Conservation (phyloP, 2,329 filamentous ascomycete genomes). For the Epichloe amarillans region DNA sequence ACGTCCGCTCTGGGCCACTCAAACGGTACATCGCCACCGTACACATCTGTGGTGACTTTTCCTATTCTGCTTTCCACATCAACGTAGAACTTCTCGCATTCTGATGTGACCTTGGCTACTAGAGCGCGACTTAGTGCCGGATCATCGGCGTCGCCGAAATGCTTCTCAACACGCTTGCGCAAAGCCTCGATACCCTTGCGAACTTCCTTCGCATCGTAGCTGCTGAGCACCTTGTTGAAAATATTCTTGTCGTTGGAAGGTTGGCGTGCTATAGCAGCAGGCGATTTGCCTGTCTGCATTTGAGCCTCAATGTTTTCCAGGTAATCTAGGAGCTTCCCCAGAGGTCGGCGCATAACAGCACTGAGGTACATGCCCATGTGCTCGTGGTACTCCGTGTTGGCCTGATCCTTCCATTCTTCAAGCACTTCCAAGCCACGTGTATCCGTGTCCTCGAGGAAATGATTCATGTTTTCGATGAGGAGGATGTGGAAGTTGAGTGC, state of each 20-base stretch:
- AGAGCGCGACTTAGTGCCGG: conserved; percentile 47
- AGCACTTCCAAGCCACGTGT: conserved; percentile 60
- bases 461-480: conserved; percentile 97
- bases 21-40: conserved; percentile 49
- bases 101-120: conserved; percentile 42
- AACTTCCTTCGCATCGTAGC: conserved; percentile 73
- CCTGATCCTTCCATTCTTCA: conserved; percentile 69
- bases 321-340: conserved; percentile 85
- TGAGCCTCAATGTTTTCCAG: conserved; percentile 77
- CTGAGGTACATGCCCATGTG: conserved; percentile 81
- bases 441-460: conserved; percentile 87
- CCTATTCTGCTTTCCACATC: conserved; percentile 48
- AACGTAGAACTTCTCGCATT: conserved; percentile 50
- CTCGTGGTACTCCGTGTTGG: conserved; percentile 65
- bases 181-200: conserved; percentile 81
- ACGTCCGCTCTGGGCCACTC: conserved; percentile 55
- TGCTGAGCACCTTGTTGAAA: conserved; percentile 74
- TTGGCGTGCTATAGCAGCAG: conserved; percentile 57
- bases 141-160: conserved; percentile 84
- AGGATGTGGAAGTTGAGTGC: conserved; percentile 95
- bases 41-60: conserved; percentile 46
- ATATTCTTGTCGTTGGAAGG: conserved; percentile 70
- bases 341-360: conserved; percentile 74
- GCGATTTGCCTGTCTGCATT: conserved; percentile 43
- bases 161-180: conserved; percentile 88